Percentiles rank a stretch among this genome's conserved stretches.
Evolutionary conservation across 179 eudicot genomes (phyloP).

Genomic region (Heliamphora pulchella): DNA sequence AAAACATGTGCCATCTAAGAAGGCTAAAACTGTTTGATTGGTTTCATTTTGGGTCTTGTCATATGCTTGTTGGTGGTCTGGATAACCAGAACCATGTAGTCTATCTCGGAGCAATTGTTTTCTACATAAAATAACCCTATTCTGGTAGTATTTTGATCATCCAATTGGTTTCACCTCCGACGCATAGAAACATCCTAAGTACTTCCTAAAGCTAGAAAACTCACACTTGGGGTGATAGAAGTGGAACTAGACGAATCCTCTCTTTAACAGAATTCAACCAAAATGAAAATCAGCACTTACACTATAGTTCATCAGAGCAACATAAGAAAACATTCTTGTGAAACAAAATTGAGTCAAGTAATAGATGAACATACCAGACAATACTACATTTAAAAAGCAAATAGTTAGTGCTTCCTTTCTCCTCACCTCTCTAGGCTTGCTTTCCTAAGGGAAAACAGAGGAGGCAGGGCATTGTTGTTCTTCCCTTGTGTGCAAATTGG

Average conservation of each 20-base stretch:
- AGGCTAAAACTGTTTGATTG: not conserved
- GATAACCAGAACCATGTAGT: not conserved
- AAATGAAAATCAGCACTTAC: constrained; percentile 27
- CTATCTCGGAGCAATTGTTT: not conserved
- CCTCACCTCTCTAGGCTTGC: constrained; percentile 46
- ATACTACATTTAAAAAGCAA: constrained; percentile 11
- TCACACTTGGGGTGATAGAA: not conserved
- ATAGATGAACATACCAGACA: not conserved
- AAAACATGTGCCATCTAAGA: not conserved
- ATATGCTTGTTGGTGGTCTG: not conserved
- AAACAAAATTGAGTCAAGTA: not conserved
- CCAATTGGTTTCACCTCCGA: not conserved
- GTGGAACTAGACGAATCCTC: not conserved
- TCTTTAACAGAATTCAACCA: constrained; percentile 8
- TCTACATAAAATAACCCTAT: not conserved
- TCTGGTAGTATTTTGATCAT: not conserved
- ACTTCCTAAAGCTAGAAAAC: not conserved
- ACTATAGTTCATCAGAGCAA: constrained; percentile 32
- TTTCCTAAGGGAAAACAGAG: constrained; percentile 62
- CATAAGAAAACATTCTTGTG: constrained; percentile 15
- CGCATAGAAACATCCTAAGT: not conserved
- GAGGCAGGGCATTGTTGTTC: constrained; percentile 41
- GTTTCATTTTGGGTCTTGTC: not conserved
- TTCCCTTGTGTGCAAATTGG: constrained; percentile 65
- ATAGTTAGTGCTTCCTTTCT: too few relatives aligned